A percentile compares a stretch with the other conserved stretches of the same genome.
phyloP scores from a whole-genome alignment of 192 early-diverging fungal species.

The Jimgerdemannia lactiflua region DNA sequence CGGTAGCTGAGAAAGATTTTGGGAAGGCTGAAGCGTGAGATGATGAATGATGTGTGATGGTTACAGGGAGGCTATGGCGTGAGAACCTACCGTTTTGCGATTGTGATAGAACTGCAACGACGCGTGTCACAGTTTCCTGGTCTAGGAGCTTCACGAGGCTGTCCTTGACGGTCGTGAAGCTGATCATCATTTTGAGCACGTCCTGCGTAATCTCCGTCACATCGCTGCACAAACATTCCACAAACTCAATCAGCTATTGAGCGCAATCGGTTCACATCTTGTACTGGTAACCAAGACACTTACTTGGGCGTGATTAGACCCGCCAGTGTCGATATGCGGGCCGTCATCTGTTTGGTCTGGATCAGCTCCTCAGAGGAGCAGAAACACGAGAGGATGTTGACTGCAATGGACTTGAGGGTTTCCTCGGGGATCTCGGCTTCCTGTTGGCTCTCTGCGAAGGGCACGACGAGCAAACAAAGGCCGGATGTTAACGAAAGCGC shows the following conservation, averaged over 20 bases:
- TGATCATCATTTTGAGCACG: constrained; percentile 28
- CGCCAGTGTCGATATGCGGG: constrained; percentile 32
- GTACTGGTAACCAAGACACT: background rate
- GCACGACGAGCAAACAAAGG: no score
- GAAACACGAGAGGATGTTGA: constrained; percentile 39
- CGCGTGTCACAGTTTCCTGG: constrained; percentile 19
- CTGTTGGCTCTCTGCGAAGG: background rate
- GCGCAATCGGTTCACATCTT: no score
- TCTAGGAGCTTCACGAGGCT: constrained; percentile 26
- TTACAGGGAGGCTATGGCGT: no score
- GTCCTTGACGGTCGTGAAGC: constrained; percentile 20
- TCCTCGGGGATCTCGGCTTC: constrained; percentile 28
- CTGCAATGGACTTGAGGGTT: constrained; percentile 35
- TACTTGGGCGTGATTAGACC: constrained; percentile 28
- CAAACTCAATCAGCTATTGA: background rate
- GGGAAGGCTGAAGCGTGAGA: background rate
- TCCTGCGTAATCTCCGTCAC: constrained; percentile 29
- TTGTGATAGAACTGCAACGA: constrained; percentile 20
- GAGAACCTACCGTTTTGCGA: constrained; percentile 19
- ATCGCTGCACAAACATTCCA: constrained; percentile 15
- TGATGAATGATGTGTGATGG: background rate
- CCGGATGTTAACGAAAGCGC: no score
- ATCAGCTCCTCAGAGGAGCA: constrained; percentile 20
- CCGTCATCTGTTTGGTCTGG: constrained; percentile 17
- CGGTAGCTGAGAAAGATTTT: constrained; percentile 15